Evolutionary conservation across 306 rosid species (phyloP).

Genomic region (Canavalia gladiata): DNA sequence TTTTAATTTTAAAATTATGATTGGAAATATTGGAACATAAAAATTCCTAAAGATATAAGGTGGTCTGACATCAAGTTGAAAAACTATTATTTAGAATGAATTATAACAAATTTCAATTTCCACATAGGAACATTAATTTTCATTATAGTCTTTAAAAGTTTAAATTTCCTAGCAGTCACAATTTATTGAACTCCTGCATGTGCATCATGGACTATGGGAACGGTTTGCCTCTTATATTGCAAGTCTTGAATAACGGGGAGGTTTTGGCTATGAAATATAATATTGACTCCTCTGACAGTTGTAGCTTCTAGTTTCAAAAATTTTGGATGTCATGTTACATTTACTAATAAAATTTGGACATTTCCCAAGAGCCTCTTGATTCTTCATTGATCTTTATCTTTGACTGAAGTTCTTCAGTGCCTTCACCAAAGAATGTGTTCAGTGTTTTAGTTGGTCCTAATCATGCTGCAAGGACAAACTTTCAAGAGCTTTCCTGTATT

Average conservation of each 20-base stretch:
- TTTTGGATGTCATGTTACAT: constrained; percentile 27
- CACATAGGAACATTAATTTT: not conserved
- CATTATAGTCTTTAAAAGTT: not conserved
- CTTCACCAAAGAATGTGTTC: not conserved
- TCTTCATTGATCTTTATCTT: not conserved
- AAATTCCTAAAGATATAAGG: not conserved
- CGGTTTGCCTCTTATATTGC: constrained; percentile 12
- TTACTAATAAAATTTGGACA: constrained; percentile 17
- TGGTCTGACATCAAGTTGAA: constrained; percentile 42
- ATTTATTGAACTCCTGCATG: not conserved
- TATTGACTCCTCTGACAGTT: not conserved
- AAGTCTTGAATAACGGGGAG: not conserved
- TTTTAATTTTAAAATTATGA: constrained; percentile 1
- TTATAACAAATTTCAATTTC: constrained; percentile 1
- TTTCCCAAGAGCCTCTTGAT: constrained; percentile 14
- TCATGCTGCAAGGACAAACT: not conserved
- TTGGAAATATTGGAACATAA: constrained; percentile 18
- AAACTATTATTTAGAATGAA: constrained; percentile 15
- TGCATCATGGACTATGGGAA: constrained; percentile 24
- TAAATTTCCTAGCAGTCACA: constrained; percentile 13
- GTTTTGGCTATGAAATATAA: not conserved
- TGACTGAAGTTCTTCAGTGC: constrained; percentile 35
- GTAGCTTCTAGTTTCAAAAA: constrained; percentile 41
- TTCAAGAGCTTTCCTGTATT: constrained; percentile 11
- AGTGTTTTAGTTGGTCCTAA: not conserved